Percentiles rank a stretch among this genome's conserved stretches.
These are phyloP conservation scores for Talaromyces sp. DNA, from an alignment of 2,329 filamentous ascomycete genomes.

Conservation along the genomic window DNA sequence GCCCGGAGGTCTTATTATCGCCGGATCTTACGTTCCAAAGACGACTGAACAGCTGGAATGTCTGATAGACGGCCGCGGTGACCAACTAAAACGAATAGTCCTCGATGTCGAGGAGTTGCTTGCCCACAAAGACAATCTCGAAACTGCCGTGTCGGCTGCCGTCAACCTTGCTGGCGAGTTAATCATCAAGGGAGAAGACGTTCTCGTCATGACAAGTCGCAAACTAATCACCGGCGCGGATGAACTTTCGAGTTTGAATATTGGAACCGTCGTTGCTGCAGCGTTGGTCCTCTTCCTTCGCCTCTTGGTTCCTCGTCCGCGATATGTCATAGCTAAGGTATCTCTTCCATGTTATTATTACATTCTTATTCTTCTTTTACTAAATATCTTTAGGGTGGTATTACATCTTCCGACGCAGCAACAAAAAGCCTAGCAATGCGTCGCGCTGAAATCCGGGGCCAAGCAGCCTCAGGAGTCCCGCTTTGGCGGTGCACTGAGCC, in stretches of 20 bases:
- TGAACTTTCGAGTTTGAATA: constrained; percentile 49
- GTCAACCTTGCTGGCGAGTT: constrained; percentile 34
- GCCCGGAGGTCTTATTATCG: constrained; percentile 51
- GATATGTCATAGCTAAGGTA: constrained; percentile 55
- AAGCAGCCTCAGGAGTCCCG: constrained; percentile 55
- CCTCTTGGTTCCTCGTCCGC: constrained; percentile 44
- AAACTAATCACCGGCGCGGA: constrained; percentile 48
- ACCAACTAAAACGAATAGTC: constrained; percentile 42
- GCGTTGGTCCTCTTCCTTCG: constrained; percentile 50
- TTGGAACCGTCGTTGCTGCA: constrained; percentile 50
- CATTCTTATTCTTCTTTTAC: neutral
- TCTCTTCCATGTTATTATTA: neutral
- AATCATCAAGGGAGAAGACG: constrained; percentile 42
- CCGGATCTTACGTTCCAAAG: constrained; percentile 57
- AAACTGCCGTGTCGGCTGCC: constrained; percentile 32
- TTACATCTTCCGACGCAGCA: constrained; percentile 56
- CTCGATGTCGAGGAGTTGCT: constrained; percentile 49
- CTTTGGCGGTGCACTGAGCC: constrained; percentile 56
- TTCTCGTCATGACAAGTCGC: constrained; percentile 57
- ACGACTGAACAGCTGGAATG: constrained; percentile 52
- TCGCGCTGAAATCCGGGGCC: constrained; percentile 52
- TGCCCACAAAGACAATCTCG: constrained; percentile 35
- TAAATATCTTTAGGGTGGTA: constrained; percentile 44
- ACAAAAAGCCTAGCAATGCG: constrained; percentile 54
- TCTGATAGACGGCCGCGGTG: constrained; percentile 35